Conservation (phyloP, 805 yeast genomes). For the Saturnispora mendoncae region DNA sequence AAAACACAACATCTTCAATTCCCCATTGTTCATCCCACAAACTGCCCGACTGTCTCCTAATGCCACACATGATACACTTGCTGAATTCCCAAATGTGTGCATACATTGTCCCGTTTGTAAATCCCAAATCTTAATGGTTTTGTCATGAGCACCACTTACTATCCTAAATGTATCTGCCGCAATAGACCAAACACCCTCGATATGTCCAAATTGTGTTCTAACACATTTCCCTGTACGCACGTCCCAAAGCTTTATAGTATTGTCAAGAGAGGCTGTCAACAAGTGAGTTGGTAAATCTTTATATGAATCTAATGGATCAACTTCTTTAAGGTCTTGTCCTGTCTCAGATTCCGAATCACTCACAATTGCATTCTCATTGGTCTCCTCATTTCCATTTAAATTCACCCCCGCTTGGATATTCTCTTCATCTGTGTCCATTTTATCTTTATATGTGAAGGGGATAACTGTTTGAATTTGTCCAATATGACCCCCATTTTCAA, state of each 20-base stretch:
- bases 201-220: slow-evolving; percentile 93
- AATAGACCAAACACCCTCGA: slow-evolving; percentile 97
- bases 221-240: slow-evolving; percentile 79
- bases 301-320: slow-evolving; percentile 18
- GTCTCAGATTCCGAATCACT: slow-evolving; percentile 15
- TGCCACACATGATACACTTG: slow-evolving; percentile 60
- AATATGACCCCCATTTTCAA: slow-evolving; percentile 70
- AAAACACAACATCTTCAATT: slow-evolving; percentile 76
- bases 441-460: slow-evolving; percentile 68
- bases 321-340: slow-evolving; percentile 18
- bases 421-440: slow-evolving; percentile 29
- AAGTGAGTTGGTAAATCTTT: slow-evolving; percentile 67
- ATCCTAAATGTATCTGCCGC: slow-evolving; percentile 94
- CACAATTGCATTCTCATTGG: slow-evolving; percentile 10
- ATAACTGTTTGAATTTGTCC: slow-evolving; percentile 92
- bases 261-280: slow-evolving; percentile 80
- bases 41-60: slow-evolving; percentile 84
- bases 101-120: slow-evolving; percentile 88
- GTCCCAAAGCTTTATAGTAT: slow-evolving; percentile 91
- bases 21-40: slow-evolving; percentile 84
- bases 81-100: slow-evolving; percentile 80
- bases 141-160: slow-evolving; percentile 91
- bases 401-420: slow-evolving; percentile 16
- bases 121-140: slow-evolving; percentile 89
- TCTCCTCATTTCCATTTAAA: slow-evolving; percentile 36